Evolutionary conservation across 257 asterid species (phyloP).

Genomic region (Oldenlandia corymbosa): DNA sequence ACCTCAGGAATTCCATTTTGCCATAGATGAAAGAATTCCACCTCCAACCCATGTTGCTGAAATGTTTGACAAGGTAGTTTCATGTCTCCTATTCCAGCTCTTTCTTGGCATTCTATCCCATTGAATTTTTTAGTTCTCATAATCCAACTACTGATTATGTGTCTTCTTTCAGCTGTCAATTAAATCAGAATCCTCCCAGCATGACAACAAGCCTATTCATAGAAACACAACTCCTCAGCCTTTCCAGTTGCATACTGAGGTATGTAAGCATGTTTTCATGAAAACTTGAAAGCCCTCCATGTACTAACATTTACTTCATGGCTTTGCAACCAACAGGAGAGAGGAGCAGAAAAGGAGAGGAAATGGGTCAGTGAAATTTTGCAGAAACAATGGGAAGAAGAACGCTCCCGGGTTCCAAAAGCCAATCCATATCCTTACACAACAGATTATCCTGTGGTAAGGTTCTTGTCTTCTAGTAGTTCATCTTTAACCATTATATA

Average conservation of each 20-base stretch:
- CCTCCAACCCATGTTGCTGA: conserved; percentile 58
- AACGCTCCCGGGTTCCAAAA: conserved; percentile 66
- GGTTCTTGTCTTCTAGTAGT: not conserved
- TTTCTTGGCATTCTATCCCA: not conserved
- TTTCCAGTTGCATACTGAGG: conserved; percentile 90
- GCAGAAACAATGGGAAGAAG: conserved; percentile 77
- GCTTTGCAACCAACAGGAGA: conserved; percentile 42
- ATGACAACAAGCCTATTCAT: conserved; percentile 51
- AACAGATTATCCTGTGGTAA: conserved; percentile 91
- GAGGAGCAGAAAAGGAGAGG: conserved; percentile 85
- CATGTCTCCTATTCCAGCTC: not conserved
- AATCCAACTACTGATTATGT: not conserved
- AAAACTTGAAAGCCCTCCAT: conserved; percentile 4
- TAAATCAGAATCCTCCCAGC: conserved; percentile 62
- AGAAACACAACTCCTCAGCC: conserved; percentile 70
- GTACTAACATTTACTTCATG: not conserved
- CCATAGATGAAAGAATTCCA: conserved; percentile 76
- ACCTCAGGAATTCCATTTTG: conserved; percentile 87
- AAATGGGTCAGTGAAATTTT: conserved; percentile 49
- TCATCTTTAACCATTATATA: not conserved
- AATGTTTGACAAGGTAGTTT: conserved; percentile 76
- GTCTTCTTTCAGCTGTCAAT: conserved; percentile 58
- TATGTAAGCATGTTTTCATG: conserved; percentile 40
- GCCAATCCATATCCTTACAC: conserved; percentile 97
- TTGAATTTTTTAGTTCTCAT: not conserved